These are phyloP conservation scores for Cryphonectria japonica DNA, from an alignment of 2,329 filamentous ascomycete species.

Conservation along the genomic window DNA sequence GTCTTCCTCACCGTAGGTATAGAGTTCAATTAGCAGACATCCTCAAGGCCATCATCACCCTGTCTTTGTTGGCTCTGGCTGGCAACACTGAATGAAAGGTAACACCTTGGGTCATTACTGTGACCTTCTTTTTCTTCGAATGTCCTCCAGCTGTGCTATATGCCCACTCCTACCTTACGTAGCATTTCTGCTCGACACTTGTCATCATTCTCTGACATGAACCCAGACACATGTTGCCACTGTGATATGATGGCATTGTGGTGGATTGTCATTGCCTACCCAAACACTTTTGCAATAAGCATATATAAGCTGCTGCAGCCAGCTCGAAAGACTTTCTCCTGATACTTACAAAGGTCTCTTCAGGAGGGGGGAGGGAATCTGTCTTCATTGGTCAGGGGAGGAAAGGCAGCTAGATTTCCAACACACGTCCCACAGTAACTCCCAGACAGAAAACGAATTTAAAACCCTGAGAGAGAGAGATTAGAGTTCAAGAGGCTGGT, in stretches of 20 bases:
- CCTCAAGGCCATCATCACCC: neutral
- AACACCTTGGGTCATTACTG: neutral
- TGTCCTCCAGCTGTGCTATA: no score
- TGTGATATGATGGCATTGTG: no score
- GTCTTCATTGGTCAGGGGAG: neutral
- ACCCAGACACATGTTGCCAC: no score
- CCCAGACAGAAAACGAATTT: neutral
- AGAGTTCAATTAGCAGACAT: neutral
- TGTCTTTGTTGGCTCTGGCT: neutral
- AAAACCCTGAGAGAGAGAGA: neutral
- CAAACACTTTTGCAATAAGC: neutral
- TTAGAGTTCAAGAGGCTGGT: neutral
- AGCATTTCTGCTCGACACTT: neutral
- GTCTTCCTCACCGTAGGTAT: neutral
- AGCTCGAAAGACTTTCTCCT: no score
- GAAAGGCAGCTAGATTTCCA: neutral
- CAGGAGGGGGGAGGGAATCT: no score
- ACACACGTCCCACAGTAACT: neutral
- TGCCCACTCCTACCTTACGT: no score
- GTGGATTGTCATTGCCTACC: neutral
- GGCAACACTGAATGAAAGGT: no score
- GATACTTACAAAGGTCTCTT: no score
- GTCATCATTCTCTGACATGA: neutral
- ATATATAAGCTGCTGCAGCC: no score
- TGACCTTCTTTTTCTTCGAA: neutral